Evolutionary conservation across 2,329 filamentous ascomycete genomes (phyloP), one percentile per base, ranked within the genome.

Genomic region (Cyphellophora europaea): DNA sequence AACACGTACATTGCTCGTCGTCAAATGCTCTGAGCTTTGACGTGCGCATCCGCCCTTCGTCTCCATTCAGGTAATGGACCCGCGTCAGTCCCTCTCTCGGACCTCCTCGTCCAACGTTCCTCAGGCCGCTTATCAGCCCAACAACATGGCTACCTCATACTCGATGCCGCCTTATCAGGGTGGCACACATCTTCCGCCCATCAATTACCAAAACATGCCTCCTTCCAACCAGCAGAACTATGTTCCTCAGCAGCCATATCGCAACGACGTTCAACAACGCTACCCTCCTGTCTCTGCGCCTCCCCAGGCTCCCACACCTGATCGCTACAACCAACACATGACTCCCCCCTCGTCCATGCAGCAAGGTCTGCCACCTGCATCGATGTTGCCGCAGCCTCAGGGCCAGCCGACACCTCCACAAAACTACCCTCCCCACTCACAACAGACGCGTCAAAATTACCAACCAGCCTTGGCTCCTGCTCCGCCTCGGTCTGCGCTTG

Each of bases 401-500:
- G 58, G 58, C 38, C 56, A 54, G 33, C 62, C 57, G 34, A 58
- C 58, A 37, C 55, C 59, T 16, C 55, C 56, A 31, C 58, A 59
- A 39, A 51, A 55, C 46, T 56, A 54, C 32, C 56, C 52, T 33
- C 56, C 59, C 43, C 49, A 47, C 19, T 57, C 59, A 41, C 53
- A 51, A 23, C 53, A 54, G 38, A 58, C 56, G 38, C 56, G 53
- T 30, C 62, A 57, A 33, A 25, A 19, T 54, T 82, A 85, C 55
- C 80, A 79, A 30, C 81, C 85, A 58, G 77, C 79, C 19, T 83
- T 86, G 53, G 82, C 82, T 28, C 81, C 82, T 11, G 82, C 82
- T 27, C 80, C 81, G 27, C 62, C 62, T 35, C 62, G 62, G 38
- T 61, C 65, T 40, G 58, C 57, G n/a, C 79, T 85, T 70, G 80